Base-by-base conservation (phyloP, 164 flowering plant species). In the grape (Vitis vinifera) region DNA sequence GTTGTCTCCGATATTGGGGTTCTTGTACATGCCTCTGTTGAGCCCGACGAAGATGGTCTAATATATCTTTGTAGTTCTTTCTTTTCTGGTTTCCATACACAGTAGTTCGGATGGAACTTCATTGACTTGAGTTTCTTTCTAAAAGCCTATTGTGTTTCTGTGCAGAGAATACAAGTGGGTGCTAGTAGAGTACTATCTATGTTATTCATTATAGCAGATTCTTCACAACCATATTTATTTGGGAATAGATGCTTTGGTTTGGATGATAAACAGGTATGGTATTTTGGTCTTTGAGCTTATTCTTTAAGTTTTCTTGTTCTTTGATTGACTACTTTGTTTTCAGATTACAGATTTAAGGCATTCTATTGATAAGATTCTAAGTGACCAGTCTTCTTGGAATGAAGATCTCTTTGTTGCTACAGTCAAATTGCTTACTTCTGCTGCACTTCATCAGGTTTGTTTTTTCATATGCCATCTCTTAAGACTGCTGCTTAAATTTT, bases 391-490 rank as follows among this genome's bases (percentile, higher is more conserved):
- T 37, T 71, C 68, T 11, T 57, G 53, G 66, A 79, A 77, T 78
- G 90, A 88, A 81, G 93, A 89, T 78, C 87, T 89, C 37, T 72
- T 83, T 71, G 73, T 87, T 79, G 86, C 91, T 61, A 73, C 73
- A 13, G 48, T 91, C 31, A 78, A 82, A 73, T 67, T 93, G 65
- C 89, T 95, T 9, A 82, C 86, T 68, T 83, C 89, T 76, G 92
- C 94, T n/a, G 97, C 99, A 53, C 67, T 55, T 50, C 78, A 85
- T 77, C 99, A 93, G 99, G 99, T 93, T 62, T 59, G 80, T 60
- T 65, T 27, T 55, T 5, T 59, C 50, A 11, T 47, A 10, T 60
- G 19, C 14, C 11, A 31, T 31, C 57, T 14, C 15, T 51, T 6
- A 37, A 37, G 44, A 37, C 44, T 37, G 44, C 44, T 37, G 44